Percentiles rank a stretch among this genome's conserved stretches.
Conservation (phyloP, 768 basidiomycete species). For the Termitomyces sp. region DNA sequence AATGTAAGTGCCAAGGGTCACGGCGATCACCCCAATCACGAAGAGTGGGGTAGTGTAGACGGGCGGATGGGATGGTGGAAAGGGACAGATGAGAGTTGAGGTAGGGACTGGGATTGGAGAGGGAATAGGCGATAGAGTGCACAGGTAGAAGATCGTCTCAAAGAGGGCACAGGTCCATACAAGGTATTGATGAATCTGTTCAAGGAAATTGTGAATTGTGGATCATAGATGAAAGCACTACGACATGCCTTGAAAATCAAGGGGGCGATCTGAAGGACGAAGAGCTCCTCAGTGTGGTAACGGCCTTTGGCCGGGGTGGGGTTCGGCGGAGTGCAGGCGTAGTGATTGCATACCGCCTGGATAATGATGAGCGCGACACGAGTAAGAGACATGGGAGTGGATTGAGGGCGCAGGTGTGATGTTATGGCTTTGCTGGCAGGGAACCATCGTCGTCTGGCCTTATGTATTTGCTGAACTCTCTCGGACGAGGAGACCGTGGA, state of each 20-base stretch:
- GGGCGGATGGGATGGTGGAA: conserved; percentile 18
- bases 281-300: conserved; percentile 41
- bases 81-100: conserved; percentile 26
- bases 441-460: neutral
- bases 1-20: conserved; percentile 32
- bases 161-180: conserved; percentile 18
- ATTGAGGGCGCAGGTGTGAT: neutral
- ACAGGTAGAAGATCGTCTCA: conserved; percentile 17
- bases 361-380: conserved; percentile 36
- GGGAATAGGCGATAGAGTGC: conserved; percentile 13
- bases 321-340: conserved; percentile 46
- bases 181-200: conserved; percentile 17
- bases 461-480: conserved; percentile 4
- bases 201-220: neutral
- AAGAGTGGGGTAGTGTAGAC: conserved; percentile 28
- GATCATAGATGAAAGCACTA: neutral
- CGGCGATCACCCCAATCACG: conserved; percentile 30
- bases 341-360: conserved; percentile 41
- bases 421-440: conserved; percentile 1
- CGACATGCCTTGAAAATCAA: conserved; percentile 38
- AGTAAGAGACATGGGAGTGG: conserved; percentile 31
- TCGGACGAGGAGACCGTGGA: conserved; percentile 15
- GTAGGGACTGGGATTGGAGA: conserved; percentile 27
- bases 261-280: conserved; percentile 45
- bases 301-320: conserved; percentile 42